Evolutionary conservation across 148 eudicot species (phyloP).

Genomic region (Dysphania ambrosioides): DNA sequence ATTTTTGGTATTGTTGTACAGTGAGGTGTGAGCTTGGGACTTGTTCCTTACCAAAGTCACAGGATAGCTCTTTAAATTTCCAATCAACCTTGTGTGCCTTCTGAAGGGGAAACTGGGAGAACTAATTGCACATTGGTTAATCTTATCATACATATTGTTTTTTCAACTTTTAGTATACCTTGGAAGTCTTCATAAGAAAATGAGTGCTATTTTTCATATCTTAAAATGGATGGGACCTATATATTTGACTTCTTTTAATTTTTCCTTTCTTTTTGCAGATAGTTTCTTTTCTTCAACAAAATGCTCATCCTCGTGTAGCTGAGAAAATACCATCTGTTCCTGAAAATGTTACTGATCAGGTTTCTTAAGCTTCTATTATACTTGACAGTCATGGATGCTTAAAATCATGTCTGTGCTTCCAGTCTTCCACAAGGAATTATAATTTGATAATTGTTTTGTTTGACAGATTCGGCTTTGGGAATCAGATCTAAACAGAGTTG

Average conservation of each 20-base stretch:
- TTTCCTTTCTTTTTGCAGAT: conserved; percentile 56
- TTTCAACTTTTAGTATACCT: too few relatives aligned
- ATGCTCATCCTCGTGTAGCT: conserved; percentile 95
- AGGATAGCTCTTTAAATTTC: not conserved
- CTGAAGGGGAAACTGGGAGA: not conserved
- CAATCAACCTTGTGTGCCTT: not conserved
- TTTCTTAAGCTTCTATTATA: conserved; percentile 7
- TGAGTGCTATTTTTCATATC: not conserved
- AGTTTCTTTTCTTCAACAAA: conserved; percentile 88
- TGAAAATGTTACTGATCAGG: conserved; percentile 99
- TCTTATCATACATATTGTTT: too few relatives aligned
- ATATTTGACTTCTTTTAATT: not conserved
- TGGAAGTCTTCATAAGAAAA: too few relatives aligned
- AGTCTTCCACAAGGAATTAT: conserved; percentile 3
- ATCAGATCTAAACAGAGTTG: conserved; percentile 86
- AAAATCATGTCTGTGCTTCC: not conserved
- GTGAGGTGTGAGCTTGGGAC: not conserved
- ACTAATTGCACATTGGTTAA: not conserved
- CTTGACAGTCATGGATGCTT: conserved; percentile 1
- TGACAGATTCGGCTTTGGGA: conserved; percentile 94
- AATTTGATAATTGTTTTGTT: conserved; percentile 7
- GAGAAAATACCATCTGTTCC: conserved; percentile 84
- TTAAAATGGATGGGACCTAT: not conserved
- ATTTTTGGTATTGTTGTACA: not conserved
- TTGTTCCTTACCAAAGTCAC: not conserved